These are phyloP conservation scores for Fusarium setosum DNA, from an alignment of 2,329 filamentous ascomycete species.

Conservation along the genomic window DNA sequence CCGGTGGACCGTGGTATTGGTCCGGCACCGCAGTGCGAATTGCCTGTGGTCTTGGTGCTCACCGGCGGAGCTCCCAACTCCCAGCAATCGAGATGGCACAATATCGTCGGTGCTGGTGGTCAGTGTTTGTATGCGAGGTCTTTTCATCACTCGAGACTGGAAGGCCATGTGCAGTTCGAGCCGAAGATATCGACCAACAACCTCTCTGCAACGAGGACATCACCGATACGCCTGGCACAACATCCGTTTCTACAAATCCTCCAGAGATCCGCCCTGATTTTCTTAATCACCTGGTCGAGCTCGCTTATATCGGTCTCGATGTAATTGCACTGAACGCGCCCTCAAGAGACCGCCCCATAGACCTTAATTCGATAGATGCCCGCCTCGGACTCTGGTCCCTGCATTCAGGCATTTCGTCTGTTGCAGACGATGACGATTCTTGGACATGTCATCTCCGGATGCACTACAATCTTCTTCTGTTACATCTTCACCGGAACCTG, in stretches of 20 bases:
- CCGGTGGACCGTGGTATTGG: slow-evolving; percentile 42
- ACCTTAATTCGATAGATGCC: slow-evolving; percentile 35
- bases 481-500: slow-evolving; percentile 39
- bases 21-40: slow-evolving; percentile 39
- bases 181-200: slow-evolving; percentile 39
- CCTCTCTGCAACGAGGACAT: slow-evolving; percentile 36
- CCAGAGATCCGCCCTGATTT: slow-evolving; percentile 28
- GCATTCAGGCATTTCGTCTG: slow-evolving; percentile 37
- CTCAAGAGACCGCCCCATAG: slow-evolving; percentile 25
- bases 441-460: slow-evolving; percentile 39
- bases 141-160: slow-evolving; percentile 38
- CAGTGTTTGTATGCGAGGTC: slow-evolving; percentile 38
- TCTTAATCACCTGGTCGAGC: slow-evolving; percentile 37
- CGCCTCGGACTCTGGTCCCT: slow-evolving; percentile 40
- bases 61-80: slow-evolving; percentile 34
- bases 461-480: slow-evolving; percentile 39
- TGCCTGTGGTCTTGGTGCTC: slow-evolving; percentile 32
- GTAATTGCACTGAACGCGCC: slow-evolving; percentile 36
- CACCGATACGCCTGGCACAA: slow-evolving; percentile 17
- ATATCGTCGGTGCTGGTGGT: slow-evolving; percentile 42
- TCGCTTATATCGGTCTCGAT: slow-evolving; percentile 38
- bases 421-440: slow-evolving; percentile 34
- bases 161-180: slow-evolving; percentile 36
- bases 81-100: slow-evolving; percentile 37
- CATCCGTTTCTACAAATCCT: background rate